Base-by-base conservation (phyloP, 2,329 filamentous ascomycete species). In the Cordyceps tenuipes region DNA sequence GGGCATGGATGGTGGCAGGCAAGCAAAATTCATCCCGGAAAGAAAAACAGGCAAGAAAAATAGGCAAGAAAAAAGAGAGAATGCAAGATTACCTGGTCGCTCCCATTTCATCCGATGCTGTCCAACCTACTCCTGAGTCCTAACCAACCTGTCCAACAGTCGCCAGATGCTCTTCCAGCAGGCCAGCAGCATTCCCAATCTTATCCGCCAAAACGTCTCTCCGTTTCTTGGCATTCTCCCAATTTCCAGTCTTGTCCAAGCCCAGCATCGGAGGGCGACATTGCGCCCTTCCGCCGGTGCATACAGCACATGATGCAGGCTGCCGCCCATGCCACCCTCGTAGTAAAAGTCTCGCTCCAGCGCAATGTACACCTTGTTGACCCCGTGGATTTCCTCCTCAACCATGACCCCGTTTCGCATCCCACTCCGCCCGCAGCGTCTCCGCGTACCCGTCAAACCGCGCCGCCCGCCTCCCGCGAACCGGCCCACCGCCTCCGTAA, bases 401-500 rank as follows among this genome's bases (percentile, higher is more conserved):
- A 21, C 21, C 3, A 6, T 5, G 8, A 23, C 23, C 19, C 6
- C 2, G 3, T 23, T 23, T 4, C 23, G 23, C 23, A 2, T 23
- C 36, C 1, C 23, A 15, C 15, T 5, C 34, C 2, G 34, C 17
- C 31, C 47, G 34, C 15, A 58, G 36, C 2, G 34, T 43, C 1
- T 58, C 55, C 8, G 55, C 55, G 26, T 58, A 50, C 8, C 34
- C 17, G 23, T 58, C 55, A 8, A 58, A 51, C 1, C 6, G 34
- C 17, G n/a, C 21, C 1, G 55, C n/a, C 2, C 23, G 47, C 55
- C 3, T 34, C 36, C 36, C 7, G 55, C 47, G n/a, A 79, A 77
- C 1, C 15, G 72, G 68, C 36, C 78, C 74, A 78, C 74, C 2
- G 75, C 76, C 2, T 68, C 66, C 8, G 70, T 70, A 0, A 79